A percentile compares a stretch with the other conserved stretches of the same genome.
Evolutionary conservation across 495 filamentous ascomycete species (phyloP).

Genomic region (Patellaria atrata): DNA sequence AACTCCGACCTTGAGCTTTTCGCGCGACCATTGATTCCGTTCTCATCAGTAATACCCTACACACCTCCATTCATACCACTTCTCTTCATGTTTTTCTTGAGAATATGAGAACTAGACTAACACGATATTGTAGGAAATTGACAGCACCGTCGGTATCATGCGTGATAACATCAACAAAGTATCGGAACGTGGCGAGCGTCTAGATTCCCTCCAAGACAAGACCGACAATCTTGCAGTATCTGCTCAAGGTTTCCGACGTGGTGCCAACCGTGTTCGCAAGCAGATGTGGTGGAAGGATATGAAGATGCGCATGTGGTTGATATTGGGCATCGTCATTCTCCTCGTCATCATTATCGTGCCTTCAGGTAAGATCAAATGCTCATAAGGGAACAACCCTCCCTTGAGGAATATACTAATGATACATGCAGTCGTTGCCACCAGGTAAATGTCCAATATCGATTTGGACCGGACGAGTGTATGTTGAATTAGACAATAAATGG

Average conservation of each 20-base stretch:
- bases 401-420: too few relatives aligned
- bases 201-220: constrained; percentile 88
- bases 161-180: constrained; percentile 89
- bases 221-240: constrained; percentile 83
- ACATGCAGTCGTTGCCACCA: constrained; percentile 1
- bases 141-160: constrained; percentile 86
- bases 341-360: constrained; percentile 87
- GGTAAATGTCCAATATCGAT: too few relatives aligned
- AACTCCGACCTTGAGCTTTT: too few relatives aligned
- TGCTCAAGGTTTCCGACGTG: constrained; percentile 85
- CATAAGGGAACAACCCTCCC: background rate
- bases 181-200: constrained; percentile 74
- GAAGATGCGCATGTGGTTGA: constrained; percentile 98
- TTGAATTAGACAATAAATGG: too few relatives aligned
- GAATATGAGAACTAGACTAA: too few relatives aligned
- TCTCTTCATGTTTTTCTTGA: too few relatives aligned
- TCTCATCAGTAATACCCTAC: too few relatives aligned
- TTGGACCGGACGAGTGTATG: too few relatives aligned
- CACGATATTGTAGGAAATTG: constrained; percentile 89
- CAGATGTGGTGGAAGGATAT: constrained; percentile 92
- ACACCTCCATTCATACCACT: too few relatives aligned
- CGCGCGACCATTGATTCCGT: too few relatives aligned
- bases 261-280: constrained; percentile 90
- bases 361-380: constrained; percentile 40
- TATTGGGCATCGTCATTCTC: constrained; percentile 73